Evolutionary conservation across 495 filamentous ascomycete genomes (phyloP).

Genomic region (Bombardia bombarda): DNA sequence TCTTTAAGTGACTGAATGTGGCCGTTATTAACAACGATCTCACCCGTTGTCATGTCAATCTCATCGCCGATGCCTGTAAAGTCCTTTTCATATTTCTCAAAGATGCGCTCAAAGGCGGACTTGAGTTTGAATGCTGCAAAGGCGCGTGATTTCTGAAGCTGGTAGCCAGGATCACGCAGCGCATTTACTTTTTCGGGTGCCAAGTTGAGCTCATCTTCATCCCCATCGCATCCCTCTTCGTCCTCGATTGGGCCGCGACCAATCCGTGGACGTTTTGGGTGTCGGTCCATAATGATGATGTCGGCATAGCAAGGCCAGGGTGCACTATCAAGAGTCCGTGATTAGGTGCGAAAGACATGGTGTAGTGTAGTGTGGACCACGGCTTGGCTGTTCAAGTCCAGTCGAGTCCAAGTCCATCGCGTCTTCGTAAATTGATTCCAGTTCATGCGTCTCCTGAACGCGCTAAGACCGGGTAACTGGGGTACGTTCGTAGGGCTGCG

Average conservation of each 20-base stretch:
- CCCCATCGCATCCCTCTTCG: slow-evolving; percentile 29
- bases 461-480: too few relatives aligned
- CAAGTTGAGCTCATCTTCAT: slow-evolving; percentile 34
- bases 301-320: too few relatives aligned
- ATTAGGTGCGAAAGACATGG: too few relatives aligned
- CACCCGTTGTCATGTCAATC: slow-evolving; percentile 46
- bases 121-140: slow-evolving; percentile 62
- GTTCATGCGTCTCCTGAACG: too few relatives aligned
- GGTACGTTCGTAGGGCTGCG: too few relatives aligned
- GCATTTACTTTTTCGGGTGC: slow-evolving; percentile 33
- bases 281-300: slow-evolving; percentile 46
- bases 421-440: too few relatives aligned
- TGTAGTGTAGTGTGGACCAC: too few relatives aligned
- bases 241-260: slow-evolving; percentile 22
- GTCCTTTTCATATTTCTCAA: slow-evolving; percentile 77
- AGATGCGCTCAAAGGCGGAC: slow-evolving; percentile 75
- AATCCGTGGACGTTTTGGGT: slow-evolving; percentile 49
- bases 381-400: too few relatives aligned
- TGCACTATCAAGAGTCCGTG: too few relatives aligned
- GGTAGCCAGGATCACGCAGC: slow-evolving; percentile 39
- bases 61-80: slow-evolving; percentile 61
- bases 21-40: slow-evolving; percentile 81
- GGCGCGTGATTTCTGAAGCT: slow-evolving; percentile 49
- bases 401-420: too few relatives aligned
- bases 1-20: slow-evolving; percentile 53